Percentiles rank a stretch among this genome's conserved stretches.
Conservation (phyloP, 2,329 filamentous ascomycete species). For the Domatiomyces catenatus region DNA sequence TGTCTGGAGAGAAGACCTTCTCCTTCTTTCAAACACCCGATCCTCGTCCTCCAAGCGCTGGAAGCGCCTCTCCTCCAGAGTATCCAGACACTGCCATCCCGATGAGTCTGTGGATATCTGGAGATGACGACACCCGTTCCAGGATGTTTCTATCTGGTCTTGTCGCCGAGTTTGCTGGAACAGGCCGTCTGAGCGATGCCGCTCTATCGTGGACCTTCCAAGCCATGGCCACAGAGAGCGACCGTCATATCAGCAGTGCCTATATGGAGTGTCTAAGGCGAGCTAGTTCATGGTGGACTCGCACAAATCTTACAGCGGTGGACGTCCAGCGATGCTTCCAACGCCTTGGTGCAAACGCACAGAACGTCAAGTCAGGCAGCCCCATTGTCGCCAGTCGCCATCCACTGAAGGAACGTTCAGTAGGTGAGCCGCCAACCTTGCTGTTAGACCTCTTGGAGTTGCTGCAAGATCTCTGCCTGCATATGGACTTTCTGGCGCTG, state of each 20-base stretch:
- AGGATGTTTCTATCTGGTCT: conserved; percentile 49
- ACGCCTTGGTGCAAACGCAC: conserved; percentile 9
- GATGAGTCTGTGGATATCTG: conserved; percentile 19
- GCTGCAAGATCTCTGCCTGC: conserved; percentile 4
- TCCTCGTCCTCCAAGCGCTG: conserved; percentile 14
- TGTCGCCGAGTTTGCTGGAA: conserved; percentile 38
- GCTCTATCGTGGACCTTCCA: conserved; percentile 48
- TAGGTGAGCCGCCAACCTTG: not conserved
- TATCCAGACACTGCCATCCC: conserved; percentile 24
- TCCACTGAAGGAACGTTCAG: conserved; percentile 3
- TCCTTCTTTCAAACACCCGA: conserved; percentile 37
- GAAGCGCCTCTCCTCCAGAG: conserved; percentile 14
- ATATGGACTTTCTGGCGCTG: conserved; percentile 15
- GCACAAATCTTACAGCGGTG: conserved; percentile 9
- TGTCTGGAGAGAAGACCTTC: conserved; percentile 38
- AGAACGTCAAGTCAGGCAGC: conserved; percentile 4
- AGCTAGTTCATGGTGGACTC: conserved; percentile 21
- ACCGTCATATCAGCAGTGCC: conserved; percentile 41
- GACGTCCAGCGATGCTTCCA: conserved; percentile 11
- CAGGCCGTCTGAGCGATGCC: conserved; percentile 42
- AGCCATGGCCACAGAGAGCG: conserved; percentile 31
- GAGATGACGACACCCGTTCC: conserved; percentile 35
- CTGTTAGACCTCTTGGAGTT: not conserved
- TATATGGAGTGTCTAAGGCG: conserved; percentile 43
- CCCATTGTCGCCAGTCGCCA: conserved; percentile 1